phyloP scores from a whole-genome alignment of 352 stramenopile species.

The Hyaloperonospora arabidopsidis region DNA sequence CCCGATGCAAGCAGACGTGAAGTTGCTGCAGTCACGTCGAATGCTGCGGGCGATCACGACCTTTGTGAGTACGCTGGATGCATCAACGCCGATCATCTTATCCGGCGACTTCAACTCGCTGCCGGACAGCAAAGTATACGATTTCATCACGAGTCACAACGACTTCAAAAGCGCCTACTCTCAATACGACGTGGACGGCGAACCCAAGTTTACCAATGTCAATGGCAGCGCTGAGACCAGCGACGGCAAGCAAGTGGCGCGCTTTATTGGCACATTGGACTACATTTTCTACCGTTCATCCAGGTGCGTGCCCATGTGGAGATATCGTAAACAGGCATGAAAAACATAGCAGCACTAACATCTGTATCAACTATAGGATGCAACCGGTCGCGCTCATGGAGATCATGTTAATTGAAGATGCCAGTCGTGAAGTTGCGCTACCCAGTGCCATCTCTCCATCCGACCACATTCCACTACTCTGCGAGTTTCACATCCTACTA shows the following conservation, averaged over 20 bases:
- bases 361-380: constrained; percentile 16
- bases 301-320: constrained; percentile 23
- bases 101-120: constrained; percentile 81
- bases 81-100: constrained; percentile 38
- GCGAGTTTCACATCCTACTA: constrained; percentile 42
- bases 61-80: constrained; percentile 25
- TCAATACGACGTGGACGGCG: constrained; percentile 31
- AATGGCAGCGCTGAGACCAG: constrained; percentile 41
- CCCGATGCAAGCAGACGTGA: constrained; percentile 73
- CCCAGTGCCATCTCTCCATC: constrained; percentile 63
- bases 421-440: constrained; percentile 50
- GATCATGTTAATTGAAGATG: constrained; percentile 56
- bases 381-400: constrained; percentile 50
- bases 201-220: constrained; percentile 73
- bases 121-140: constrained; percentile 65
- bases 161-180: constrained; percentile 54
- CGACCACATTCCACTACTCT: constrained; percentile 67
- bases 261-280: constrained; percentile 72
- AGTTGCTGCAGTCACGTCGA: constrained; percentile 60
- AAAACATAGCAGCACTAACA: constrained; percentile 6
- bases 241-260: constrained; percentile 31
- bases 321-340: not conserved
- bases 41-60: constrained; percentile 39
- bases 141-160: constrained; percentile 36
- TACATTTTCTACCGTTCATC: constrained; percentile 73